Base-by-base conservation (phyloP, 2,329 filamentous ascomycete genomes). In the Rhinocladiella mackenziei region DNA sequence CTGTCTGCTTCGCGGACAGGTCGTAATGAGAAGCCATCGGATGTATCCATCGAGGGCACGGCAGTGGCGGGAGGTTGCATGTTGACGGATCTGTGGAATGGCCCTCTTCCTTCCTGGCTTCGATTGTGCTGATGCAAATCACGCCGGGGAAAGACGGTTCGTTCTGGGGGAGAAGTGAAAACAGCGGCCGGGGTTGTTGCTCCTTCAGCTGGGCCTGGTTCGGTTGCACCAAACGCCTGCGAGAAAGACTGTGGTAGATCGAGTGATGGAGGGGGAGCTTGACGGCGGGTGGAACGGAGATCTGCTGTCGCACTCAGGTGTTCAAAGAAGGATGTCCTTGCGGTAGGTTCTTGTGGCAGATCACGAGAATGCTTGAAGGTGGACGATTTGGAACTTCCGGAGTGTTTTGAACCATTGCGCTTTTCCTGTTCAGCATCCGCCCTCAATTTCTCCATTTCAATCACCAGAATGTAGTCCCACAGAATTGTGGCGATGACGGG, bases 401-500 rank as follows among this genome's bases (percentile, higher is more conserved):
- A 44, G 23, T 47, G 48, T 37, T 53, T 55, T 8, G 60, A 50
- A 43, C 62, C 63, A 30, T 68, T 58, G 20, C 67, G 64, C 23
- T 59, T 57, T 32, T 76, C 72, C 57, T 80, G 75, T 60, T 94
- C 92, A 42, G 80, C 77, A 62, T 95, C 89, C 20, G 83, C 83
- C 68, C 87, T 86, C 63, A 92, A 87, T 51, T 87, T 84, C 63
- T 86, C 87, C 66, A 89, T 91, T 58, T 97, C 91, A 54, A 96
- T 83, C 48, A 96, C 88, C 62, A 94, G 89, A 70, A 96, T 91
- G 69, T 98, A 98, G 68, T 97, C 97, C 69, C 96, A 89, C 49
- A 98, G 80, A 41, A 98, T 95, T 35, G 92, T 97, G 43, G 92
- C 92, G 59, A 98, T 96, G 59, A 98, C 92, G 2, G 92, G 92